These are phyloP conservation scores for Brassica carinata DNA, from an alignment of 345 rosid species.

Conservation along the genomic window DNA sequence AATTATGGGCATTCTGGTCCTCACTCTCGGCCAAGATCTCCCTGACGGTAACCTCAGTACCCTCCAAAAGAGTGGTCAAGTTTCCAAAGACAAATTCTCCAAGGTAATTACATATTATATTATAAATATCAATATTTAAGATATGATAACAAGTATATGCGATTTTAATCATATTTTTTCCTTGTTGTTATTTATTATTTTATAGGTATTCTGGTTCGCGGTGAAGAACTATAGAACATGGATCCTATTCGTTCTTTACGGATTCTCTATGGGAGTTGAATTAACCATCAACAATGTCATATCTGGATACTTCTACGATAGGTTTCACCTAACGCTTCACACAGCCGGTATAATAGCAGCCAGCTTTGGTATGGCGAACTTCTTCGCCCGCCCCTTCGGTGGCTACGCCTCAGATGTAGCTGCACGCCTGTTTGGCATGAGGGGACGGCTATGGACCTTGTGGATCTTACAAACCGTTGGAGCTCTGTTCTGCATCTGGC, in stretches of 20 bases:
- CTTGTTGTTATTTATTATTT: background rate
- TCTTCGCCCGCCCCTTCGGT: constrained; percentile 78
- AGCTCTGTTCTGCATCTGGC: constrained; percentile 78
- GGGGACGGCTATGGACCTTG: constrained; percentile 74
- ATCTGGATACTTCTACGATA: constrained; percentile 69
- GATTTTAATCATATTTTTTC: background rate
- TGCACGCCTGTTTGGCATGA: constrained; percentile 73
- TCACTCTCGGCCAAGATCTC: constrained; percentile 83
- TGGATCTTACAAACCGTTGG: constrained; percentile 40
- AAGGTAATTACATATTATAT: constrained; percentile 45
- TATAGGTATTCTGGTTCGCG: constrained; percentile 68
- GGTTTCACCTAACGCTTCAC: constrained; percentile 71
- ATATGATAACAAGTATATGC: background rate
- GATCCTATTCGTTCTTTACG: constrained; percentile 72
- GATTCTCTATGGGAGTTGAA: constrained; percentile 79
- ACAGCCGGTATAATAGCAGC: constrained; percentile 79
- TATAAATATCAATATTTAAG: background rate
- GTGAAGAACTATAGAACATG: constrained; percentile 76
- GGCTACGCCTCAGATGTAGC: constrained; percentile 69
- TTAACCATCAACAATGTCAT: constrained; percentile 65
- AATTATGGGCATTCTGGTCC: constrained; percentile 65
- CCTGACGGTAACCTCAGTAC: constrained; percentile 81
- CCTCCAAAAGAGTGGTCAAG: constrained; percentile 72
- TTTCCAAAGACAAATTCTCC: constrained; percentile 73
- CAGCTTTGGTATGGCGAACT: constrained; percentile 78